phyloP scores from a whole-genome alignment of 352 stramenopile genomes.

The Phytophthora capsici region DNA sequence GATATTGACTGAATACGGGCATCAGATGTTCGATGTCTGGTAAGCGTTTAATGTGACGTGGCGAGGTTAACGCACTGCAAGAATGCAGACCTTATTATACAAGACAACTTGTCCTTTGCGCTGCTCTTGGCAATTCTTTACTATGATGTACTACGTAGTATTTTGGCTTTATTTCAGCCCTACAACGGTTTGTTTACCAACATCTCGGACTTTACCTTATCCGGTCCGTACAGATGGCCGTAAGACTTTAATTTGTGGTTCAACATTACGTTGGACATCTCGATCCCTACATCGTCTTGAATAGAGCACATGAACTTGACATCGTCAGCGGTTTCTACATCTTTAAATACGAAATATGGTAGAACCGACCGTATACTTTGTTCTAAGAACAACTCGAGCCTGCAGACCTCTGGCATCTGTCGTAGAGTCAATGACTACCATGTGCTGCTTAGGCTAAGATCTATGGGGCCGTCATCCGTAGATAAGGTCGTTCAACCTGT shows the following conservation, averaged over 20 bases:
- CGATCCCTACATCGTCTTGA: not conserved
- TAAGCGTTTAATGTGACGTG: not conserved
- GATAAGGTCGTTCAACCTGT: no score
- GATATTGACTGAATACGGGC: not conserved
- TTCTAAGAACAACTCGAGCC: no score
- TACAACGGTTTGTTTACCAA: conserved; percentile 1
- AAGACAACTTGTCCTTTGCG: not conserved
- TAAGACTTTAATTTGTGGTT: conserved; percentile 3
- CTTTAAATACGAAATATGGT: no score
- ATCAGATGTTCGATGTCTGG: not conserved
- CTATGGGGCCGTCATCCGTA: no score
- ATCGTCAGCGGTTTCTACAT: no score
- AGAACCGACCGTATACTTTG: no score
- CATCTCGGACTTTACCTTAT: conserved; percentile 3
- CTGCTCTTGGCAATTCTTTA: not conserved
- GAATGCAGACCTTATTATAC: no score
- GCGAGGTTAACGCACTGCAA: not conserved
- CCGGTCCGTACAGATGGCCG: not conserved
- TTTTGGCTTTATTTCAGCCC: not conserved
- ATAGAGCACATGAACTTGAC: not conserved
- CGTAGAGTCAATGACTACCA: no score
- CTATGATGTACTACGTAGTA: no score
- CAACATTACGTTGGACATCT: not conserved
- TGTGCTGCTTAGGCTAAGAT: no score
- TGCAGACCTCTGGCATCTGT: no score